phyloP scores from a whole-genome alignment of 1,139 yeast species.

The Pneumocystis canis region DNA sequence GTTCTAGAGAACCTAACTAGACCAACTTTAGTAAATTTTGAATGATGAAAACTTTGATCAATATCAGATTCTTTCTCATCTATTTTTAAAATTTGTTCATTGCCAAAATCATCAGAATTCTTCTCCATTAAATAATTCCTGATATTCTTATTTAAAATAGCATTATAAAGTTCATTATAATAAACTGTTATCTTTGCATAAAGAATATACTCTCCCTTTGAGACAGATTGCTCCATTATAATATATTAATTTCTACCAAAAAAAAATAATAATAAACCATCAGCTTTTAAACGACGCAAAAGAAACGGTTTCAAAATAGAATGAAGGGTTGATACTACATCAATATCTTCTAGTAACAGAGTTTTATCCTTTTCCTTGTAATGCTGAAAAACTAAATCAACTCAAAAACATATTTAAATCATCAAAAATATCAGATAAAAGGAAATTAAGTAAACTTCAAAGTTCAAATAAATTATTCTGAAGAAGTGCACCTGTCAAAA shows the following conservation, averaged over 20 bases:
- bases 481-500: slow-evolving; percentile 48
- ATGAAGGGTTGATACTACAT: slow-evolving; percentile 52
- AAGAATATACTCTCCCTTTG: slow-evolving; percentile 76
- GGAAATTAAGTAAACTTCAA: slow-evolving; percentile 59
- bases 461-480: slow-evolving; percentile 12
- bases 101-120: background rate
- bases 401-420: slow-evolving; percentile 78
- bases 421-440: slow-evolving; percentile 81
- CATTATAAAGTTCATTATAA: slow-evolving; percentile 52
- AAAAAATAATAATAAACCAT: slow-evolving; percentile 17
- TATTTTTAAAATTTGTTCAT: background rate
- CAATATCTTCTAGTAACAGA: slow-evolving; percentile 24
- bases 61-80: background rate
- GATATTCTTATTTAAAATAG: slow-evolving; percentile 36
- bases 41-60: background rate
- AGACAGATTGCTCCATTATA: slow-evolving; percentile 49
- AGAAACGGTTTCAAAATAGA: slow-evolving; percentile 79
- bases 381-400: slow-evolving; percentile 73
- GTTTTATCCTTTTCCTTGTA: slow-evolving; percentile 24
- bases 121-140: slow-evolving; percentile 22
- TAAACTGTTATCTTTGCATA: slow-evolving; percentile 51
- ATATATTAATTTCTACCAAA: background rate
- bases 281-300: slow-evolving; percentile 61
- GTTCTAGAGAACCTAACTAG: background rate
- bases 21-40: background rate